Evolutionary conservation across 148 eudicot genomes (phyloP), one percentile per base, ranked within the genome.

Genomic region (Camellia granthamiana): DNA sequence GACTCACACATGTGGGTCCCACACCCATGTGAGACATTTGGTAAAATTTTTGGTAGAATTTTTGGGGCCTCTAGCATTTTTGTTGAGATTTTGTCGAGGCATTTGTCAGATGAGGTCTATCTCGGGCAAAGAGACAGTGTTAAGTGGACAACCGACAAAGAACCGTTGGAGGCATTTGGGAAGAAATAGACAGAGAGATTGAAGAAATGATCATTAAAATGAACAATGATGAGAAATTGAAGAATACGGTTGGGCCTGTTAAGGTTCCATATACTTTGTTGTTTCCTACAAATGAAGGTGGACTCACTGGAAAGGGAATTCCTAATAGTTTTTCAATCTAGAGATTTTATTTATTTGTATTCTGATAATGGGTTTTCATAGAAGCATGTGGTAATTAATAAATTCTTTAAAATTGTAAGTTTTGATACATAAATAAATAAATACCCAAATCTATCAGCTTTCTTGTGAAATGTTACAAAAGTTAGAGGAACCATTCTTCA

Each of bases 1-100:
- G n/a, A n/a, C n/a, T n/a, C n/a, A n/a, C n/a, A n/a, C n/a, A n/a
- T n/a, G n/a, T n/a, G n/a, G n/a, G n/a, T n/a, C n/a, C n/a, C n/a
- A n/a, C n/a, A n/a, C n/a, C n/a, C n/a, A n/a, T n/a, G n/a, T n/a
- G n/a, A n/a, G n/a, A n/a, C n/a, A n/a, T n/a, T n/a, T n/a, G n/a
- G n/a, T n/a, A n/a, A n/a, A n/a, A n/a, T n/a, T n/a, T n/a, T n/a
- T n/a, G n/a, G n/a, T n/a, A n/a, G n/a, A n/a, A n/a, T n/a, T n/a
- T n/a, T n/a, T n/a, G n/a, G n/a, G n/a, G n/a, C n/a, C n/a, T n/a
- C n/a, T n/a, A n/a, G n/a, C n/a, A n/a, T n/a, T n/a, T n/a, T n/a
- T n/a, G n/a, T 85, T 5, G 85, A 85, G 81, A 38, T 77, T 16
- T 61, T 85, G 83, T 85, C 85, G 19, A 82, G 88, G 81, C 88